Evolutionary conservation across 2,329 filamentous ascomycete genomes (phyloP).

Genomic region (Salinomyces thailandicus): DNA sequence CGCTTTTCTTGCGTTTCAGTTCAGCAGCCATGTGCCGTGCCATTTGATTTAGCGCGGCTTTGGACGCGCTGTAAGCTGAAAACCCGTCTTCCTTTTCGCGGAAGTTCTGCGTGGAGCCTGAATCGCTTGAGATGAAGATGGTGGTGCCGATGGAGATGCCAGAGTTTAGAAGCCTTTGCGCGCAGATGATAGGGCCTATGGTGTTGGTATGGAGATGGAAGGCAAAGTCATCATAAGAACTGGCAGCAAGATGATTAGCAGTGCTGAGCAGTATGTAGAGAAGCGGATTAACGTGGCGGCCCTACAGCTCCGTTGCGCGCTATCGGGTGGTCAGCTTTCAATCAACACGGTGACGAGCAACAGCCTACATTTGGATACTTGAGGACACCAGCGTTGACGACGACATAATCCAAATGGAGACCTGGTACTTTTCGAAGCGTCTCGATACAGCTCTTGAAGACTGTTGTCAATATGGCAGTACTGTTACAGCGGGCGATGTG

Average conservation of each 20-base stretch:
- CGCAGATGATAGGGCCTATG: constrained; percentile 48
- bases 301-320: constrained; percentile 43
- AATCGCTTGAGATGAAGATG: constrained; percentile 49
- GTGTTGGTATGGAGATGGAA: constrained; percentile 49
- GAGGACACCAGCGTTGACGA: constrained; percentile 48
- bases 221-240: constrained; percentile 44
- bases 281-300: constrained; percentile 4
- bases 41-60: constrained; percentile 48
- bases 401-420: constrained; percentile 42
- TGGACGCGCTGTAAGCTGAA: constrained; percentile 47
- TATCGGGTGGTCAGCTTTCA: constrained; percentile 17
- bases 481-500: no score
- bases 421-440: constrained; percentile 25
- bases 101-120: constrained; percentile 42
- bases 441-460: not conserved
- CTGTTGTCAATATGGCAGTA: no score
- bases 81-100: constrained; percentile 49
- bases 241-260: constrained; percentile 14
- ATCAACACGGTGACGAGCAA: not conserved
- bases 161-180: constrained; percentile 41
- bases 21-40: constrained; percentile 47
- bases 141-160: constrained; percentile 40
- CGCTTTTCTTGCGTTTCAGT: constrained; percentile 39
- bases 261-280: no score
- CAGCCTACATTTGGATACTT: constrained; percentile 45